Evolutionary conservation across 1,284 basidiomycete species (phyloP).

Genomic region (Grifola frondosa): DNA sequence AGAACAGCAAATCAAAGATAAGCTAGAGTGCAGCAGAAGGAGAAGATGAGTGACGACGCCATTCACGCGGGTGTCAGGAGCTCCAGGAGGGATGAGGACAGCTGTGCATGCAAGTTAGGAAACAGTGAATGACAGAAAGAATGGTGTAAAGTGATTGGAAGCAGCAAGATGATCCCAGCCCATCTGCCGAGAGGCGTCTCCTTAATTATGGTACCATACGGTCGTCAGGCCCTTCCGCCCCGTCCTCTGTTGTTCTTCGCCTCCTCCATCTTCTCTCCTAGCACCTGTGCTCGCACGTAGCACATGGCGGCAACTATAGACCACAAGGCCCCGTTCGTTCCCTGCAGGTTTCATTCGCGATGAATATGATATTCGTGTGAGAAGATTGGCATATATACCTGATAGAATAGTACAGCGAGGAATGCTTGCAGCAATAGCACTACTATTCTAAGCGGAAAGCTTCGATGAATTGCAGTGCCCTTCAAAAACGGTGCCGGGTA

Average conservation of each 20-base stretch:
- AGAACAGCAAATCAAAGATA: too few species aligned
- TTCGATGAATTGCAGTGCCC: slow-evolving; percentile 59
- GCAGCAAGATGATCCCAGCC: slow-evolving; percentile 29
- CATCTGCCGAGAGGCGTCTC: slow-evolving; percentile 25
- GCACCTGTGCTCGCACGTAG: slow-evolving; percentile 60
- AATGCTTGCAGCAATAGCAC: slow-evolving; percentile 64
- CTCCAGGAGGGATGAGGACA: slow-evolving; percentile 1
- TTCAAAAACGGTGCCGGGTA: slow-evolving; percentile 62
- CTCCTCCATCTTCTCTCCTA: slow-evolving; percentile 66
- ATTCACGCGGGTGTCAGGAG: neutral
- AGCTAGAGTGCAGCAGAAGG: slow-evolving; percentile 5
- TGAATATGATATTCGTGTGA: too few species aligned
- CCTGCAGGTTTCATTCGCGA: slow-evolving; percentile 40
- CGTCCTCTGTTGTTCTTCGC: slow-evolving; percentile 63
- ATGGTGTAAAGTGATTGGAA: slow-evolving; percentile 16
- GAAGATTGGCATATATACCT: slow-evolving; percentile 52
- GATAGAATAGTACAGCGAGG: slow-evolving; percentile 73
- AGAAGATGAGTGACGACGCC: slow-evolving; percentile 3
- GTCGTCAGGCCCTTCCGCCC: slow-evolving; percentile 54
- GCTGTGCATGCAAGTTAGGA: slow-evolving; percentile 20
- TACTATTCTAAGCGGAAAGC: slow-evolving; percentile 61
- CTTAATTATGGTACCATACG: slow-evolving; percentile 16
- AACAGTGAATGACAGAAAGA: slow-evolving; percentile 21
- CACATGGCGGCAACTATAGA: slow-evolving; percentile 66
- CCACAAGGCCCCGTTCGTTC: slow-evolving; percentile 74